Base-by-base conservation (phyloP, 768 basidiomycete genomes). In the Lactarius tabidus region DNA sequence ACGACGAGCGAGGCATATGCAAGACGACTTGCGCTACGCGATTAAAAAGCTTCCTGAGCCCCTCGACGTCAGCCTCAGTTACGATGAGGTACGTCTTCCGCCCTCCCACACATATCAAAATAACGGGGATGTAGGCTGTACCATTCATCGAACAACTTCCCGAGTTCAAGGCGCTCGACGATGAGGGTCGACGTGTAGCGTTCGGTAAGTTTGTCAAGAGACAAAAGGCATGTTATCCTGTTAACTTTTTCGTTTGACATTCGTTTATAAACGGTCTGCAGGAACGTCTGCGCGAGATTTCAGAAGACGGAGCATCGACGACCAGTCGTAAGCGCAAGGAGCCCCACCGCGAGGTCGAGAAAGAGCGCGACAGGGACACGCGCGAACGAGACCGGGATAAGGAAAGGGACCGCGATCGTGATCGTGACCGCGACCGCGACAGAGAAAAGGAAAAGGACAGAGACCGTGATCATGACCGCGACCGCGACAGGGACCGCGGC, bases 21-120 rank as follows among this genome's bases (percentile, higher is more conserved):
- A 97, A 72, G 97, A 99, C 75, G 97, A 98, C 72, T 80, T 99
- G 41, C 88, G 97, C 7, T 97, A 98, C 77, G 97, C 95, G 0
- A 80, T 98, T 69, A 94, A 91, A 78, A 96, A 96, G 74, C 79
- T 96, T 8, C 75, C 90, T 0, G 91, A 95, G 57, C 84, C 91
- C 1, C 75, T 98, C 43, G 93, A 96, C 68, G 74, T 95, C 57
- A 84, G 77, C 33, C 73, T 87, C 62, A 74, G 88, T 1, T 98
- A 89, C 71, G 95, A 98, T 70, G 86, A 90, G 70, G 95, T 92
- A 69, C 61, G 86, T 75, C 48, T 57, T 28, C 15, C n/a, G 43
- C 28, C 45, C 48, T 56, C 48, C 57, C 17, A 66, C 33, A 52
- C 61, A 33, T 57, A 59, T 6, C 56, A 39, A 58, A 38, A 68